A percentile compares a stretch with the other conserved stretches of the same genome.
These are phyloP conservation scores for Dictyostelium discoideum DNA, from an alignment of 78 protist species.

Conservation along the genomic window DNA sequence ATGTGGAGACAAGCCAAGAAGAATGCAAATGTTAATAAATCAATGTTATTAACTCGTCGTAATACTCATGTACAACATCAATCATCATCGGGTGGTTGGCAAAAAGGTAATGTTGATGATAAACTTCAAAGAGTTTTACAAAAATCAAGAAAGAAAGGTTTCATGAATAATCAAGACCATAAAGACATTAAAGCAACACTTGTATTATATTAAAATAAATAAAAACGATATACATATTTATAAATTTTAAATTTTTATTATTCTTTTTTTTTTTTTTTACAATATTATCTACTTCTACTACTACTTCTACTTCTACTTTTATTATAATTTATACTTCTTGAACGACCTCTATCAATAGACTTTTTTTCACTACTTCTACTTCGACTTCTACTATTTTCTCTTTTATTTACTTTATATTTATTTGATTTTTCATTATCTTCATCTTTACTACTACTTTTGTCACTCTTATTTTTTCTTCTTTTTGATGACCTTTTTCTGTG, in stretches of 20 bases:
- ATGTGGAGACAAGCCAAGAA: slow-evolving; percentile 28
- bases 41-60: neutral
- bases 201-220: slow-evolving; percentile 27
- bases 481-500: neutral
- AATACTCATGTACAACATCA: neutral
- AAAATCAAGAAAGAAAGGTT: slow-evolving; percentile 60
- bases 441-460: neutral
- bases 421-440: neutral
- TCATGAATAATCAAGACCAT: slow-evolving; percentile 35
- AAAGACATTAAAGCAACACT: slow-evolving; percentile 44
- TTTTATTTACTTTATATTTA: neutral
- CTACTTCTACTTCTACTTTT: neutral
- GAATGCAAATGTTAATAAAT: neutral
- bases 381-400: neutral
- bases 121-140: slow-evolving; percentile 54
- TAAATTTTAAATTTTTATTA: neutral
- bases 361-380: neutral
- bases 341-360: neutral
- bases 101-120: slow-evolving; percentile 43
- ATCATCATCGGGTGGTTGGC: neutral
- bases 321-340: neutral
- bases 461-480: neutral
- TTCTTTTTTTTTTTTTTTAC: neutral
- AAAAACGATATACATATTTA: too few species aligned
- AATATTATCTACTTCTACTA: neutral